Base-by-base conservation (phyloP, 202 grass and related monocot genomes). In the Saccharum hybrid region DNA sequence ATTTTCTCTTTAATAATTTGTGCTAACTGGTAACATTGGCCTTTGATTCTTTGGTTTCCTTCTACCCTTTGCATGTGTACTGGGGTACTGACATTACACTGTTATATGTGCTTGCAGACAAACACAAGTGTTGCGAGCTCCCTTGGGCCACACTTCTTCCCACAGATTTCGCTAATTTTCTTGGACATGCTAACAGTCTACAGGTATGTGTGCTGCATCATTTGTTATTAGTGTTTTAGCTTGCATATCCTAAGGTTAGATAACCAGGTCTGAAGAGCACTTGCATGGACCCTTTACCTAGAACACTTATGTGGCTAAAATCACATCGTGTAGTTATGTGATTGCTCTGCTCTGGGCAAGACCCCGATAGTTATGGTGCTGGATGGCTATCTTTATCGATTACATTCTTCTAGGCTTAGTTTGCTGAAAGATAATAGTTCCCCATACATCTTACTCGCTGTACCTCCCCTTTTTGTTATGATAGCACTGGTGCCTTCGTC, bases 111-210 rank as follows among this genome's bases (percentile, higher is more conserved):
- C 67, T 88, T 92, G 42, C 90, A 99, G 97, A 99, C 97, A 92
- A 99, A 99, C 81, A 99, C 97, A 33, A 96, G 97, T 76, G 97
- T 78, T 82, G 89, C 97, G 16, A 92, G 63, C 68, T 91, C 97
- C 8, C 97, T 99, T 75, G 97, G 97, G 79, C 88, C 93, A 78
- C 92, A 90, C 81, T 96, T 99, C 77, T 99, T 99, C 64, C 87
- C 97, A 5, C 93, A 99, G 88, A 96, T 99, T 76, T 90, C 93
- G 28, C 76, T 99, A 54, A 92, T 99, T 81, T 99, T 99, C 84
- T 72, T 99, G 68, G 97, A 99, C 86, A 96, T 99, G 97, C 73
- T 99, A 61, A 99, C 93, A 28, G 93, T 99, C 21, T 99, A 99
- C 90, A 96, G 97, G 97, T 94, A 91, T 12, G 10, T 78, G 6